phyloP scores from a whole-genome alignment of 2,329 filamentous ascomycete species.

The Fusarium falciforme region DNA sequence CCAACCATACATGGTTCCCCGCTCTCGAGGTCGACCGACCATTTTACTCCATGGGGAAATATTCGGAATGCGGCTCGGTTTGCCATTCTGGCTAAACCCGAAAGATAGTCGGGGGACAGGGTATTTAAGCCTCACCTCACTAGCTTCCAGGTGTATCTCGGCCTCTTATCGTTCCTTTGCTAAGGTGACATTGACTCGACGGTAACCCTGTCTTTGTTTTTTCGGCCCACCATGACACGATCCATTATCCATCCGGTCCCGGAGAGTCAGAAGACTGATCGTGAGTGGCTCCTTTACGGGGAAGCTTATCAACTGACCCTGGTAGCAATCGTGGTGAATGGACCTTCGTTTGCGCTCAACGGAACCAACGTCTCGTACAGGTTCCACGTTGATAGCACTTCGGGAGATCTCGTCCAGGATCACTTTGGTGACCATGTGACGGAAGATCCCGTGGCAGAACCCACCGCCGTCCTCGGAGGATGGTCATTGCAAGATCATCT shows the following conservation, averaged over 20 bases:
- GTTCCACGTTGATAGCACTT: conserved; percentile 69
- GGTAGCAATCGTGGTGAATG: conserved; percentile 65
- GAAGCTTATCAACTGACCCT: conserved; percentile 5
- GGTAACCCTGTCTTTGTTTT: background rate
- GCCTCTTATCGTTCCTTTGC: background rate
- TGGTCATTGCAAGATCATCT: conserved; percentile 65
- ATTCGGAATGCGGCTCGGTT: conserved; percentile 11
- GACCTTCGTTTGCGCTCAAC: conserved; percentile 67
- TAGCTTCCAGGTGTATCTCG: background rate
- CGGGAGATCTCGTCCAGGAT: conserved; percentile 68
- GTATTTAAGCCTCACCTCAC: conserved; percentile 4
- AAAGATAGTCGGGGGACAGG: background rate
- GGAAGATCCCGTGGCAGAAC: conserved; percentile 60
- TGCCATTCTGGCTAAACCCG: background rate
- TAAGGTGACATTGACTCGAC: background rate
- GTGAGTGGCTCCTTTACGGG: background rate
- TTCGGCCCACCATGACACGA: background rate
- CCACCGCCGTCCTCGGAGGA: conserved; percentile 54
- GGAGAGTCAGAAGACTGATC: background rate
- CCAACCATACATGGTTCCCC: background rate
- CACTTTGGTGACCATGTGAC: conserved; percentile 69
- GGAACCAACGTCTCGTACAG: conserved; percentile 69
- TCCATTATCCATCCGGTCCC: background rate
- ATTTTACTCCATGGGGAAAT: conserved; percentile 33
- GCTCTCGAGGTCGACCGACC: background rate